Evolutionary conservation across 345 rosid species (phyloP).

Genomic region (sweet orange (Citrus sinensis)): DNA sequence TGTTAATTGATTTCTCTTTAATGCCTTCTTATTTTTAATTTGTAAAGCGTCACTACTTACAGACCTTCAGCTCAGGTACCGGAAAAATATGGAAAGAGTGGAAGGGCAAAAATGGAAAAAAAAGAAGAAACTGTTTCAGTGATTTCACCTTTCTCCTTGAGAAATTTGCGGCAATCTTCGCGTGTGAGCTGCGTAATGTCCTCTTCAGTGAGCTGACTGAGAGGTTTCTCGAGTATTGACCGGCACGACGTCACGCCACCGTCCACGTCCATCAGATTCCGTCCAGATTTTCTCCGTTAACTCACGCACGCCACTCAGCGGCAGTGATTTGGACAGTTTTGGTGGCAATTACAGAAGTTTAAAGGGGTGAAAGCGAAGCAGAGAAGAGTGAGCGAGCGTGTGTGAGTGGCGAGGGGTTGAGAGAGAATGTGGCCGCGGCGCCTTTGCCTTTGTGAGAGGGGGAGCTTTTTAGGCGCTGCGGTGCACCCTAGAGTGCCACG

Average conservation of each 20-base stretch:
- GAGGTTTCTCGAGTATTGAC: conserved; percentile 76
- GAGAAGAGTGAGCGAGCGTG: background rate
- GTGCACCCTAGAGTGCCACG: conserved; percentile 92
- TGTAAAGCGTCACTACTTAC: no score
- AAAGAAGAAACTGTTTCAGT: background rate
- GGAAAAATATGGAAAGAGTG: conserved; percentile 30
- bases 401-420: background rate
- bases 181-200: conserved; percentile 99
- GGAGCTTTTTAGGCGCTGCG: conserved; percentile 30
- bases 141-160: conserved; percentile 71
- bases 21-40: background rate
- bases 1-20: background rate
- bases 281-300: background rate
- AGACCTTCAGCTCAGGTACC: conserved; percentile 8
- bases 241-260: conserved; percentile 50
- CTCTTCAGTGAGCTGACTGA: conserved; percentile 75
- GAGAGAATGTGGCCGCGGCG: background rate
- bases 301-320: conserved; percentile 29
- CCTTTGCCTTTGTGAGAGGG: conserved; percentile 8
- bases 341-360: conserved; percentile 28
- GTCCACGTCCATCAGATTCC: conserved; percentile 40
- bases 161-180: conserved; percentile 90
- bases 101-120: conserved; percentile 27
- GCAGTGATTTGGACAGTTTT: conserved; percentile 14
- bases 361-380: conserved; percentile 9